Percentiles rank a stretch among this genome's conserved stretches.
Conservation (phyloP, 805 yeast genomes). For the Lipomyces lipofer region DNA sequence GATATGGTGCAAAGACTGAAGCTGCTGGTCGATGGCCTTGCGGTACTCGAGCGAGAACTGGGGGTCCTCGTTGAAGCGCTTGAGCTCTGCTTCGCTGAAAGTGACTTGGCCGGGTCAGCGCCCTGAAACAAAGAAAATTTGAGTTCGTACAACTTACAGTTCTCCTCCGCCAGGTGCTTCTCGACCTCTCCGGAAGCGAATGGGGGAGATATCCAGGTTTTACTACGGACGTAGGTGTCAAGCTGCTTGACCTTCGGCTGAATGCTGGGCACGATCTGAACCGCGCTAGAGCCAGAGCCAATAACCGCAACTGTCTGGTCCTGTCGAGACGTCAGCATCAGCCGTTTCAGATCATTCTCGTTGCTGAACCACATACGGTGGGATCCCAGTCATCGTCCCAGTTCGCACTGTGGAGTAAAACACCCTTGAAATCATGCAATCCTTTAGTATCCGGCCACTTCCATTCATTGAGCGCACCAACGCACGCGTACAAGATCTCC, state of each 20-base stretch:
- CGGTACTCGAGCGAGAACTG: conserved; percentile 31
- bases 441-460: conserved; percentile 38
- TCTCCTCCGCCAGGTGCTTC: conserved; percentile 25
- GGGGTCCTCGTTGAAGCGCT: conserved; percentile 27
- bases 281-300: conserved; percentile 43
- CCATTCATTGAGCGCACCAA: conserved; percentile 35
- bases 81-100: conserved; percentile 18
- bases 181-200: conserved; percentile 29
- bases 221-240: conserved; percentile 32
- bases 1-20: conserved; percentile 9
- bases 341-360: neutral
- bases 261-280: conserved; percentile 38
- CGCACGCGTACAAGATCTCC: conserved; percentile 10
- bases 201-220: conserved; percentile 31
- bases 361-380: conserved; percentile 1
- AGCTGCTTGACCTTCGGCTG: conserved; percentile 31
- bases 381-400: conserved; percentile 37
- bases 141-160: neutral
- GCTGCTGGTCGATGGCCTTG: conserved; percentile 31
- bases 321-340: neutral
- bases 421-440: conserved; percentile 36
- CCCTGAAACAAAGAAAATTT: neutral
- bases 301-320: conserved; percentile 39
- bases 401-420: conserved; percentile 38
- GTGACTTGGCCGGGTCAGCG: conserved; percentile 2